A percentile compares a stretch with the other conserved stretches of the same genome.
Evolutionary conservation across 805 yeast genomes (phyloP).

Genomic region (Metschnikowia amazonensis): DNA sequence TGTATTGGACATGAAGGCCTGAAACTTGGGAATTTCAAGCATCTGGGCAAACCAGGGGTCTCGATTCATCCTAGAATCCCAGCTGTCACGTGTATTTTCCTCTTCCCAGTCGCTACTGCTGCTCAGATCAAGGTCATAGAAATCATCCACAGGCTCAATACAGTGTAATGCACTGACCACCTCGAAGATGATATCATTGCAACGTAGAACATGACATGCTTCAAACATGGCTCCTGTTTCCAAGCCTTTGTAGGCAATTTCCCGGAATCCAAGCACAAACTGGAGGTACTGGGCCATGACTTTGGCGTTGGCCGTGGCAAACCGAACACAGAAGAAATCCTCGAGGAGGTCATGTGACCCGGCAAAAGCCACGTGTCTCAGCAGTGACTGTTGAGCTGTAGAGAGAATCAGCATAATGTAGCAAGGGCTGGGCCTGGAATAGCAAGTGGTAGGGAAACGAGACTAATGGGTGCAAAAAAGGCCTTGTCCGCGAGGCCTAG

Average conservation of each 20-base stretch:
- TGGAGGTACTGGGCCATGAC: constrained; percentile 55
- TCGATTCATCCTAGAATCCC: not conserved
- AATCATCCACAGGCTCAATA: constrained; percentile 9
- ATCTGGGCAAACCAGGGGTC: not conserved
- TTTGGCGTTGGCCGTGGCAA: constrained; percentile 72
- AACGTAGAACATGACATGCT: constrained; percentile 57
- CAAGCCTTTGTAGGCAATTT: constrained; percentile 60
- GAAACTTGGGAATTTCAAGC: constrained; percentile 3
- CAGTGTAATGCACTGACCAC: constrained; percentile 39
- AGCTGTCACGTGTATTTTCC: not conserved
- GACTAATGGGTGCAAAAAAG: not conserved
- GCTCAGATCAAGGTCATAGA: not conserved
- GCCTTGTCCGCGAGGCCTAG: no score
- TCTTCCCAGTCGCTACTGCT: constrained; percentile 2
- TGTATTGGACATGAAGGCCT: not conserved
- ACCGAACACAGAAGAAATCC: constrained; percentile 60
- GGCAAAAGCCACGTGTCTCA: not conserved
- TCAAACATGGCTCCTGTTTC: constrained; percentile 60
- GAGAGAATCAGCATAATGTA: constrained; percentile 2
- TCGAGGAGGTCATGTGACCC: not conserved
- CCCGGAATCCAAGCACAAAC: constrained; percentile 57
- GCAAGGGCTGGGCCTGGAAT: not conserved
- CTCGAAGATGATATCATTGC: constrained; percentile 52
- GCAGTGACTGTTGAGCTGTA: not conserved
- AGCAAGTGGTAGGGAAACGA: constrained; percentile 2